These are phyloP conservation scores for Sordariomycetes sp. DNA, from an alignment of 2,329 filamentous ascomycete species.

Conservation along the genomic window DNA sequence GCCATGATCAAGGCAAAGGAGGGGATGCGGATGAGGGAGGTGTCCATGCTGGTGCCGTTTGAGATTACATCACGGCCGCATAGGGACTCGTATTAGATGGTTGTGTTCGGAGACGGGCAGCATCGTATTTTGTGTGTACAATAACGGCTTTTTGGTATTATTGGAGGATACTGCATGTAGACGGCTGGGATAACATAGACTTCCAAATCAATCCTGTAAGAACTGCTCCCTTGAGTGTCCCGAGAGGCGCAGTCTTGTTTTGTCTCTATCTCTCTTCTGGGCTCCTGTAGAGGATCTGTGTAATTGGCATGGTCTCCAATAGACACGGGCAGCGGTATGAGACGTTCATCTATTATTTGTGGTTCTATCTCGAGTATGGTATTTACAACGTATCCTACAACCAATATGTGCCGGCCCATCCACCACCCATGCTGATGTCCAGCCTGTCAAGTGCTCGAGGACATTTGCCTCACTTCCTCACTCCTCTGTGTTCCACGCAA, in stretches of 20 bases:
- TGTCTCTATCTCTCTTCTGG: too few relatives aligned
- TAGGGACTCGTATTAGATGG: constrained; percentile 1
- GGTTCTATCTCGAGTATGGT: not conserved
- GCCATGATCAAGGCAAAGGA: constrained; percentile 64
- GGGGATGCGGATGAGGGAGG: constrained; percentile 18
- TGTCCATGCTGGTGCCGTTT: constrained; percentile 20
- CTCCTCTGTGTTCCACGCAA: constrained; percentile 7
- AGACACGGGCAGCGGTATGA: too few relatives aligned
- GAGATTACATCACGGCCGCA: constrained; percentile 19
- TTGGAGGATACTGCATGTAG: constrained; percentile 1
- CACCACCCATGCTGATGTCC: not conserved
- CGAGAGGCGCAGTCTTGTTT: too few relatives aligned
- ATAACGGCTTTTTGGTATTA: constrained; percentile 3
- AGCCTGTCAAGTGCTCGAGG: not conserved
- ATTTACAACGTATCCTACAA: not conserved
- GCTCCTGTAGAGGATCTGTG: too few relatives aligned
- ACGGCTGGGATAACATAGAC: not conserved
- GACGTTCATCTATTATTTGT: not conserved
- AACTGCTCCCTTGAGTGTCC: too few relatives aligned
- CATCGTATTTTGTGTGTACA: constrained; percentile 2
- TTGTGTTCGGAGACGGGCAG: not conserved
- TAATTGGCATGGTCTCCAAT: too few relatives aligned
- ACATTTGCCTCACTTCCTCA: not conserved
- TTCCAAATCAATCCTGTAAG: too few relatives aligned
- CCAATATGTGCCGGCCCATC: not conserved